Conservation (phyloP, 202 grass and related monocot species). For the Elaeis oleifera region DNA sequence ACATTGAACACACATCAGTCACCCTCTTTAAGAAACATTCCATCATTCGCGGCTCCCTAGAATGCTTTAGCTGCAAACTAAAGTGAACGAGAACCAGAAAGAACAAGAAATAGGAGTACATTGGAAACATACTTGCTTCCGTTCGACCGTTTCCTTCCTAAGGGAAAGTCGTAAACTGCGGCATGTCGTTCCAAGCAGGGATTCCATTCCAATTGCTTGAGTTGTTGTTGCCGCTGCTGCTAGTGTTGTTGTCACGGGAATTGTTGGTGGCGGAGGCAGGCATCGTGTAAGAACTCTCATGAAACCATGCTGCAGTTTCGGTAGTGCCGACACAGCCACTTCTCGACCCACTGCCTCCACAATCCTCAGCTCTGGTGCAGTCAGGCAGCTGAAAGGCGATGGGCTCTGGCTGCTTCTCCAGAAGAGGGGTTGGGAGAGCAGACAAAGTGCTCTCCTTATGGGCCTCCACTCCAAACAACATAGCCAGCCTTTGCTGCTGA, state of each 20-base stretch:
- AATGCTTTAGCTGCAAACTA: no score
- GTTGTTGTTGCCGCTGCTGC: slow-evolving; percentile 15
- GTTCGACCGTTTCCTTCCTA: slow-evolving; percentile 21
- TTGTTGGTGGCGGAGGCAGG: slow-evolving; percentile 6
- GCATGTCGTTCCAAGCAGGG: slow-evolving; percentile 76
- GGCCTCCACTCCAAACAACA: slow-evolving; percentile 36
- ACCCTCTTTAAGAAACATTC: no score
- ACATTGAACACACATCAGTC: no score
- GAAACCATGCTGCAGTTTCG: slow-evolving; percentile 42
- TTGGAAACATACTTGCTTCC: not conserved
- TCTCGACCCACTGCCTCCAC: not conserved
- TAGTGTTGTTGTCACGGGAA: slow-evolving; percentile 19
- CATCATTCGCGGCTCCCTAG: no score
- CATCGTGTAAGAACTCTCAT: slow-evolving; percentile 38
- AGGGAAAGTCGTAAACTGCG: slow-evolving; percentile 56
- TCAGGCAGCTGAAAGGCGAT: not conserved
- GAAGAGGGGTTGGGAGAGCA: not conserved
- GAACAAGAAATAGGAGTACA: no score
- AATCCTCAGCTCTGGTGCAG: not conserved
- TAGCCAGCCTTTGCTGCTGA: slow-evolving; percentile 76
- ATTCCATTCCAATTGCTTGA: slow-evolving; percentile 48
- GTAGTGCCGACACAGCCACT: slow-evolving; percentile 6
- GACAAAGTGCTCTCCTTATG: not conserved
- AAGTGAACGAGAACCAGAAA: no score
- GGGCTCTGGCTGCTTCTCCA: slow-evolving; percentile 28